Base-by-base conservation (phyloP, 2,329 filamentous ascomycete species). In the Diaporthe sp. region DNA sequence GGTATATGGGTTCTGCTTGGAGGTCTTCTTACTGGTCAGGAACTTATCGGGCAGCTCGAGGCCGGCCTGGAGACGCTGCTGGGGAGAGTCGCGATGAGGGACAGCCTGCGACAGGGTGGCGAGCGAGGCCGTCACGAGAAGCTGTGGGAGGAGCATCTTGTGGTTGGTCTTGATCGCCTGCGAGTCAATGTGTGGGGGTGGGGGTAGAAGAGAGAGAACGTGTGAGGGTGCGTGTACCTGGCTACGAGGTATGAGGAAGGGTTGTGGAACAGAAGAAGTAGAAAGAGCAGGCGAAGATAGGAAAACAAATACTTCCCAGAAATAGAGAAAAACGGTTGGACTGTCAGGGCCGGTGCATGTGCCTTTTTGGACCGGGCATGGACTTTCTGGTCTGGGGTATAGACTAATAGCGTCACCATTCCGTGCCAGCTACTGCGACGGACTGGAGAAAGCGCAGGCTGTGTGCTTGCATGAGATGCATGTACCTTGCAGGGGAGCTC, bases 41-140 rank as follows among this genome's bases (percentile, higher is more conserved):
- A 86, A 88, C 76, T 84, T 87, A 65, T 82, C 77, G 25, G 86
- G 86, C 17, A 90, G 82, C 6, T 84, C 82, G 68, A 88, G 83
- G 72, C 88, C 88, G 73, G 88, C 86, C 75, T 88, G 83, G 22
- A 90, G 86, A 17, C 89, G 88, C 81, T 90, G 88, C 75, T 88
- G 87, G 58, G 89, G 89, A 79, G 88, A 90, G 82, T 91, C 89
- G 71, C 87, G 80, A 72, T 81, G 76, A 34, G 83, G 83, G 34
- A 80, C 77, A 31, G 81, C 80, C 22, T 75, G 44, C 28, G 77
- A 74, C 57, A 82, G 75, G 67, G 78, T 72, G 68, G 75, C 76
- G 22, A 82, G 75, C 28, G 77, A 76, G 9, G 77, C 77, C n/a
- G 76, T 76, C 51, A 81, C 73, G 39, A 81, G 46, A 25, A 76